A percentile compares a stretch with the other conserved stretches of the same genome.
These are phyloP conservation scores for Phtheirospermum japonicum DNA, from an alignment of 257 asterid species.

Conservation along the genomic window DNA sequence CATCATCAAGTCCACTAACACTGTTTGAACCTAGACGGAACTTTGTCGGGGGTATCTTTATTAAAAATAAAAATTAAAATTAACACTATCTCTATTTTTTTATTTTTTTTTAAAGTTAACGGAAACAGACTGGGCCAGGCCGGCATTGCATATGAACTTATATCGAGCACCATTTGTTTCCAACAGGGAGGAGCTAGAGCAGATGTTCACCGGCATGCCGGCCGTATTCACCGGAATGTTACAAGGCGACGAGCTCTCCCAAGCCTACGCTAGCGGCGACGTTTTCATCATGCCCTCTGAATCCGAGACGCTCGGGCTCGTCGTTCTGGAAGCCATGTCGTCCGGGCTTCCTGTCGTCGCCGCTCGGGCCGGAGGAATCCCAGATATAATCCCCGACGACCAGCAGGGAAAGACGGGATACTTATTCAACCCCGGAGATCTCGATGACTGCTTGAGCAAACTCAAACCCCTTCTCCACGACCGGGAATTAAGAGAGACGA, in stretches of 20 bases:
- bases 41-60: background rate
- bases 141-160: background rate
- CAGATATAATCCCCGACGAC: slow-evolving; percentile 82
- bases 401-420: slow-evolving; percentile 84
- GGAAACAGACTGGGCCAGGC: background rate
- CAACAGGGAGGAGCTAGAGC: slow-evolving; percentile 75
- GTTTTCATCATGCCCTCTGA: slow-evolving; percentile 93
- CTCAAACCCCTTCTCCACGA: slow-evolving; percentile 62
- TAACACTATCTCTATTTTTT: too few relatives aligned
- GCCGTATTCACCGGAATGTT: slow-evolving; percentile 89
- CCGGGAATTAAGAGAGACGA: slow-evolving; percentile 54
- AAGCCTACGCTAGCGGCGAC: slow-evolving; percentile 98
- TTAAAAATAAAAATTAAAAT: too few relatives aligned
- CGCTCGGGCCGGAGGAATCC: slow-evolving; percentile 98
- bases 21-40: too few relatives aligned
- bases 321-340: slow-evolving; percentile 96
- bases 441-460: slow-evolving; percentile 80
- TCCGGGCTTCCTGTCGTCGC: slow-evolving; percentile 95
- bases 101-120: too few relatives aligned
- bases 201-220: slow-evolving; percentile 71
- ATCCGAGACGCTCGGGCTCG: slow-evolving; percentile 93
- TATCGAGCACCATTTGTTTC: background rate
- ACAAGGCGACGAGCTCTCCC: slow-evolving; percentile 94
- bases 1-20: too few relatives aligned
- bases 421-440: slow-evolving; percentile 78